phyloP scores from a whole-genome alignment of 495 filamentous ascomycete genomes.

The Tuber magnatum region DNA sequence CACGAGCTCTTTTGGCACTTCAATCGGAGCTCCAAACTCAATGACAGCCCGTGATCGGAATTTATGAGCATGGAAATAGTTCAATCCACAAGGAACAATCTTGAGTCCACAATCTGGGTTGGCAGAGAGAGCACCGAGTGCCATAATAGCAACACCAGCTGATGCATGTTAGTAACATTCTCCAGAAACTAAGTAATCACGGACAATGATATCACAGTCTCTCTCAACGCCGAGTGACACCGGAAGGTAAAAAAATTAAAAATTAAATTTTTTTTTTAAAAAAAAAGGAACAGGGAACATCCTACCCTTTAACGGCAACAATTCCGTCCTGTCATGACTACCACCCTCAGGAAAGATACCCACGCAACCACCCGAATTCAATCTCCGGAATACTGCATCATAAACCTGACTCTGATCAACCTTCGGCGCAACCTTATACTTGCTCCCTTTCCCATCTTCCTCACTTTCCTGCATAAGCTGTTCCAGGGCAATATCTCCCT shows the following conservation, averaged over 20 bases:
- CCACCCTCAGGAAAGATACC: slow-evolving; percentile 98
- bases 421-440: slow-evolving; percentile 83
- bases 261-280: too few species aligned
- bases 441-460: slow-evolving; percentile 65
- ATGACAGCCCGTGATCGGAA: slow-evolving; percentile 95
- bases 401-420: slow-evolving; percentile 93
- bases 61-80: slow-evolving; percentile 99
- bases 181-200: background rate
- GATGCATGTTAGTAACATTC: slow-evolving; percentile 25
- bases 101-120: slow-evolving; percentile 85
- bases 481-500: slow-evolving; percentile 56
- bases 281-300: slow-evolving; percentile 4
- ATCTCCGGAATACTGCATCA: slow-evolving; percentile 75
- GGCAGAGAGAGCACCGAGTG: slow-evolving; percentile 81
- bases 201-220: background rate
- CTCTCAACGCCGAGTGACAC: background rate
- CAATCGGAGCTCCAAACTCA: slow-evolving; percentile 85
- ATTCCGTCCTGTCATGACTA: slow-evolving; percentile 88
- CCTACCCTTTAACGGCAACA: slow-evolving; percentile 82
- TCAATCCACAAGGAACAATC: slow-evolving; percentile 99
- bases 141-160: slow-evolving; percentile 97
- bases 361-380: slow-evolving; percentile 77
- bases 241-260: background rate
- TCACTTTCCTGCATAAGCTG: slow-evolving; percentile 76
- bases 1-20: slow-evolving; percentile 72